phyloP scores from a whole-genome alignment of 768 basidiomycete genomes.

The Termitomyces sp. region DNA sequence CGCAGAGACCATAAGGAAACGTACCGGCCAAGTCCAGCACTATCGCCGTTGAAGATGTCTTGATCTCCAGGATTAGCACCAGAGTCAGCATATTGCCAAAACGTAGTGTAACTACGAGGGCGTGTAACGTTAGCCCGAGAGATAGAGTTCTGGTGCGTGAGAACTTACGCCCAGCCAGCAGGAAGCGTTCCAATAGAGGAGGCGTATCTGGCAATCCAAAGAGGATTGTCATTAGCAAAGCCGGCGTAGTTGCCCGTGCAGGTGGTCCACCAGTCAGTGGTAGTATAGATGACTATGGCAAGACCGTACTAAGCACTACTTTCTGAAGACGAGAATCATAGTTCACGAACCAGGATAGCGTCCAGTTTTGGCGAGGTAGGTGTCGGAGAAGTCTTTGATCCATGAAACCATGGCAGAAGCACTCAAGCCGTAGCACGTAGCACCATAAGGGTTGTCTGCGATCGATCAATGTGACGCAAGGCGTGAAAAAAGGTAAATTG shows the following conservation, averaged over 20 bases:
- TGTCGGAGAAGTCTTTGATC: constrained; percentile 57
- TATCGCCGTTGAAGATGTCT: constrained; percentile 51
- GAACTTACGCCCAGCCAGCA: constrained; percentile 47
- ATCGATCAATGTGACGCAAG: neutral
- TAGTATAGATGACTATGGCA: constrained; percentile 51
- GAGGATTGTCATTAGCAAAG: constrained; percentile 47
- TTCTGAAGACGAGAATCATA: neutral
- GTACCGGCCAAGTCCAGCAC: constrained; percentile 36
- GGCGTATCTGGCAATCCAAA: constrained; percentile 57
- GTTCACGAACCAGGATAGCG: constrained; percentile 35
- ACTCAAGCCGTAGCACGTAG: constrained; percentile 50
- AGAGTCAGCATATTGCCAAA: constrained; percentile 58
- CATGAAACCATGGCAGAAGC: constrained; percentile 56
- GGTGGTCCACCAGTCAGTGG: constrained; percentile 62
- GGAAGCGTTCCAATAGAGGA: constrained; percentile 49
- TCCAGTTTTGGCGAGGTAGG: constrained; percentile 43
- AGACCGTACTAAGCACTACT: neutral
- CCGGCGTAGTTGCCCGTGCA: constrained; percentile 57
- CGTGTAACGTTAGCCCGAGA: neutral
- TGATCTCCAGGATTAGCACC: constrained; percentile 55
- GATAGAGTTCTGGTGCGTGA: neutral
- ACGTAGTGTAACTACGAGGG: constrained; percentile 38
- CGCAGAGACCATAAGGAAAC: neutral
- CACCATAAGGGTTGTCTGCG: constrained; percentile 47
- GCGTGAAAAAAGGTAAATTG: neutral